Evolutionary conservation across 306 rosid species (phyloP).

Genomic region (Malus domestica): DNA sequence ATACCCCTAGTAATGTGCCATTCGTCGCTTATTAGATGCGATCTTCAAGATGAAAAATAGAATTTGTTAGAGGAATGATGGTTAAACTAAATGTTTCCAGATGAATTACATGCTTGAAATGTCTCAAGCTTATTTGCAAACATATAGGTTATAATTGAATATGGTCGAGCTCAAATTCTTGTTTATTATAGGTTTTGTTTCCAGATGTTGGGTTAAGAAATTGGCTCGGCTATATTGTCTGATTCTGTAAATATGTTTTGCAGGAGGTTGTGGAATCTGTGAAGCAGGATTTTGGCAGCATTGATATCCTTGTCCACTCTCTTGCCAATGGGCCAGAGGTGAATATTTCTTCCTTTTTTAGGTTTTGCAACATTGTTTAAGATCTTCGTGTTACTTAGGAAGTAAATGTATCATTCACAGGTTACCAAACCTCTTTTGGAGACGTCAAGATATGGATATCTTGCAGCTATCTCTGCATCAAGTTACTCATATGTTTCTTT

Average conservation of each 20-base stretch:
- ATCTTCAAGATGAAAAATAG: no score
- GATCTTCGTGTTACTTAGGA: neutral
- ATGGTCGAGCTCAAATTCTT: neutral
- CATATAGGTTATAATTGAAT: neutral
- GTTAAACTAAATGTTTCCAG: neutral
- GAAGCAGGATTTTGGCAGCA: constrained; percentile 85
- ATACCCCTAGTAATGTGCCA: neutral
- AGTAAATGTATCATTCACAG: constrained; percentile 23
- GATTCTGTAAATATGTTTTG: constrained; percentile 1
- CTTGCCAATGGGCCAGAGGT: constrained; percentile 99
- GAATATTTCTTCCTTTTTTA: constrained; percentile 3
- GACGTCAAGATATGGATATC: constrained; percentile 94
- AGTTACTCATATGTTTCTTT: constrained; percentile 89
- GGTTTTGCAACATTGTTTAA: neutral
- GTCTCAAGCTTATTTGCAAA: neutral
- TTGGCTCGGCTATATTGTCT: neutral
- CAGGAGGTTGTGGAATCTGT: constrained; percentile 92
- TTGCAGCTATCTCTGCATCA: constrained; percentile 93
- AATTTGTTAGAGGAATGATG: neutral
- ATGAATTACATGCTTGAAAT: constrained; percentile 3
- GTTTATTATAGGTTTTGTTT: neutral
- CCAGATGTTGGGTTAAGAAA: neutral
- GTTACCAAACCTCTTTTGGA: constrained; percentile 85
- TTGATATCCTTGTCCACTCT: constrained; percentile 95
- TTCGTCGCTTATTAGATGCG: neutral